phyloP scores from a whole-genome alignment of 495 filamentous ascomycete genomes.

The Penicillium ucsense region DNA sequence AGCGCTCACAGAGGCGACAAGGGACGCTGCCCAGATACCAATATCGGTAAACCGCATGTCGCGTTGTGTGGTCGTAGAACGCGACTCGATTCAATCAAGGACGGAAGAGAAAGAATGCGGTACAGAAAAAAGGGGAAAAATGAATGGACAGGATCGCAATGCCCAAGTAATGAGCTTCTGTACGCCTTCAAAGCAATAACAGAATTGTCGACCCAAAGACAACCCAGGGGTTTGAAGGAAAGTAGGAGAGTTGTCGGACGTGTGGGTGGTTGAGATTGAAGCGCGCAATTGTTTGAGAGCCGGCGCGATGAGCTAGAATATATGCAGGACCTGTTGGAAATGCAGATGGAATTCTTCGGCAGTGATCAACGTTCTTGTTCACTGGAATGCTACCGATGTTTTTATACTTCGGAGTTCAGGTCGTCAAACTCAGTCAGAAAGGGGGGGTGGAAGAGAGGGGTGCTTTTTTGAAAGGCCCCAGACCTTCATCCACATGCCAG shows the following conservation, averaged over 20 bases:
- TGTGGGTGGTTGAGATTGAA: too few relatives aligned
- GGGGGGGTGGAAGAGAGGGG: conserved; percentile 2
- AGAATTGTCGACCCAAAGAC: conserved; percentile 2
- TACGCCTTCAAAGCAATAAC: conserved; percentile 6
- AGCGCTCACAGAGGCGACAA: conserved; percentile 20
- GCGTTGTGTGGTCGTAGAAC: too few relatives aligned
- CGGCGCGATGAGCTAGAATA: conserved; percentile 1
- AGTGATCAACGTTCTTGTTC: conserved; percentile 21
- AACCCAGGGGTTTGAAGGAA: background rate
- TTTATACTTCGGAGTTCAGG: conserved; percentile 21
- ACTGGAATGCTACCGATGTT: conserved; percentile 26
- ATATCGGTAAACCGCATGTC: background rate
- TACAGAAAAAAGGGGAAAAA: background rate
- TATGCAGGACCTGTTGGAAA: conserved; percentile 2
- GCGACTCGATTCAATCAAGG: too few relatives aligned
- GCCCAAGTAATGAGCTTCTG: conserved; percentile 16
- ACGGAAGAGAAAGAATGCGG: too few relatives aligned
- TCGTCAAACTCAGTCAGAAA: background rate
- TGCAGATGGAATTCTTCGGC: conserved; percentile 2
- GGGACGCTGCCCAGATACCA: conserved; percentile 14
- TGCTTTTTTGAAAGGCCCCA: conserved; percentile 1
- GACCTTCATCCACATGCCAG: conserved; percentile 18
- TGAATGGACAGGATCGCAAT: conserved; percentile 15
- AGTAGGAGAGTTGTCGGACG: background rate
- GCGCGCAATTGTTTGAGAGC: background rate